Conservation (phyloP, 768 basidiomycete species). For the Termitomyces bulborhizus region DNA sequence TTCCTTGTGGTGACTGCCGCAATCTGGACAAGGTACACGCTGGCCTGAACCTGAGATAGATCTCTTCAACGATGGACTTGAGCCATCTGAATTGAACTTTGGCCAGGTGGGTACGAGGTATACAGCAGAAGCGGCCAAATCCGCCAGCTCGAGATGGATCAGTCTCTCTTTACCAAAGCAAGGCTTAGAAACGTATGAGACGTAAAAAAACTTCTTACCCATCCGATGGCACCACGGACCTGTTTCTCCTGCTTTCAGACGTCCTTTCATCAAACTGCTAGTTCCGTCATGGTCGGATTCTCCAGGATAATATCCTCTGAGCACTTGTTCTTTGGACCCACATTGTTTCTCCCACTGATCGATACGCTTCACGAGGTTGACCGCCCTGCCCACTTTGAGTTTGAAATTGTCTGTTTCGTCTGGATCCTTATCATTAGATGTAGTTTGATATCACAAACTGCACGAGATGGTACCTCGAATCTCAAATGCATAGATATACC, state of each 20-base stretch:
- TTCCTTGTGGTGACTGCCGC: slow-evolving; percentile 61
- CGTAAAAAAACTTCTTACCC: slow-evolving; percentile 21
- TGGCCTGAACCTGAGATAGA: slow-evolving; percentile 11
- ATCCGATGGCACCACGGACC: slow-evolving; percentile 67
- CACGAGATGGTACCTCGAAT: slow-evolving; percentile 48
- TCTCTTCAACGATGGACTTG: slow-evolving; percentile 16
- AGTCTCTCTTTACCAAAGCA: slow-evolving; percentile 46
- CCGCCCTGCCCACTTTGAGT: slow-evolving; percentile 76
- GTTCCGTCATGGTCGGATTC: slow-evolving; percentile 29
- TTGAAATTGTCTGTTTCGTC: slow-evolving; percentile 36
- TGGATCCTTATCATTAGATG: slow-evolving; percentile 12
- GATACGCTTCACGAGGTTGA: slow-evolving; percentile 65
- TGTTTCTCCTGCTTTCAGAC: slow-evolving; percentile 53
- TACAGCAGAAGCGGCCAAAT: slow-evolving; percentile 49
- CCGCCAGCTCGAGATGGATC: slow-evolving; percentile 75
- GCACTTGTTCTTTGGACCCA: slow-evolving; percentile 65
- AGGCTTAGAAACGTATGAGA: not conserved
- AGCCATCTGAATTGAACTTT: slow-evolving; percentile 19
- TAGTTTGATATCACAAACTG: not conserved
- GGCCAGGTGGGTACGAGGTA: slow-evolving; percentile 55
- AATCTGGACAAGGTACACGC: slow-evolving; percentile 31
- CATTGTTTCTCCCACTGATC: slow-evolving; percentile 83
- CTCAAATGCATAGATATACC: slow-evolving; percentile 82
- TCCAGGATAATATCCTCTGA: slow-evolving; percentile 72
- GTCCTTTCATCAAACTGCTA: slow-evolving; percentile 57